Percentiles rank a stretch among this genome's conserved stretches.
phyloP scores from a whole-genome alignment of 2,329 filamentous ascomycete genomes.

The Fonsecaea monophora region DNA sequence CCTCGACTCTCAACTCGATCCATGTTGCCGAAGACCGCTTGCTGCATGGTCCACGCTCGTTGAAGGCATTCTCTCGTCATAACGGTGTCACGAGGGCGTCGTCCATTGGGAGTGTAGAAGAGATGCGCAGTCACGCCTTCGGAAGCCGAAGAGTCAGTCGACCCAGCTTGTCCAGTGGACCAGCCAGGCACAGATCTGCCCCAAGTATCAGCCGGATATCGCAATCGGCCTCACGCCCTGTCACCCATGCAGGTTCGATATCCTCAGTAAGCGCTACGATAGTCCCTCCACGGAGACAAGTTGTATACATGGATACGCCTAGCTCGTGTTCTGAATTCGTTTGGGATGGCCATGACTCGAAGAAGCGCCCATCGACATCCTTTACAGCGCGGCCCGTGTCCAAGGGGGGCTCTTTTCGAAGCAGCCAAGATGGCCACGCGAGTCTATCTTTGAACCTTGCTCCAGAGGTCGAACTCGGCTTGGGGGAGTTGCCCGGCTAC shows the following conservation, averaged over 20 bases:
- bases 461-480: constrained; percentile 23
- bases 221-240: constrained; percentile 24
- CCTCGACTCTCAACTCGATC: constrained; percentile 22
- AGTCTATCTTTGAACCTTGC: neutral
- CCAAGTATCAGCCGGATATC: constrained; percentile 26
- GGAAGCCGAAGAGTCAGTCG: constrained; percentile 21
- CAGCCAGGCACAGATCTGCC: constrained; percentile 26
- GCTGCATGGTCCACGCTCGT: constrained; percentile 15
- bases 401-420: constrained; percentile 8
- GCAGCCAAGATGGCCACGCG: neutral
- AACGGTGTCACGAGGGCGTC: constrained; percentile 8
- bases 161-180: constrained; percentile 27
- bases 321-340: constrained; percentile 12
- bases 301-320: constrained; percentile 28
- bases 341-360: constrained; percentile 9
- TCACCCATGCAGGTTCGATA: constrained; percentile 21
- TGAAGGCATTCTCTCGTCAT: constrained; percentile 17
- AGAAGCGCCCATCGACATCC: constrained; percentile 19
- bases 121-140: constrained; percentile 28
- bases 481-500: constrained; percentile 26
- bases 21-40: constrained; percentile 26
- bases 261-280: constrained; percentile 21
- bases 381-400: constrained; percentile 22
- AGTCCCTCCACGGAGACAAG: constrained; percentile 7
- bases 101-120: constrained; percentile 32